These are phyloP conservation scores for Teratosphaeria zuluensis DNA, from an alignment of 2,329 filamentous ascomycete species.

Conservation along the genomic window DNA sequence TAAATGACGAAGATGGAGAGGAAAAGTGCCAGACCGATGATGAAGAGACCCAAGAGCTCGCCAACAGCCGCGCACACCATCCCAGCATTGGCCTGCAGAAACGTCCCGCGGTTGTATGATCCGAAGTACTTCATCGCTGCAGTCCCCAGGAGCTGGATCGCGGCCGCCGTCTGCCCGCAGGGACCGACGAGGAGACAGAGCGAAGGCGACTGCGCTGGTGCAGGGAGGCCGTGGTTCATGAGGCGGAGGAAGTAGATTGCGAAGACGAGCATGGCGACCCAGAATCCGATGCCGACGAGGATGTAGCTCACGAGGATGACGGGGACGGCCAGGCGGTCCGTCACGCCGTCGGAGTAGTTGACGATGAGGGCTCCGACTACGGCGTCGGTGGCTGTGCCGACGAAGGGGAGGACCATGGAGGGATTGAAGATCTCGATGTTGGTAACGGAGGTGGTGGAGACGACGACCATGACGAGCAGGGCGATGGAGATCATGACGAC, in stretches of 20 bases:
- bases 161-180: conserved; percentile 9
- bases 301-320: conserved; percentile 11
- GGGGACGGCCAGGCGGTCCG: conserved; percentile 9
- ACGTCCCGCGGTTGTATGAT: conserved; percentile 10
- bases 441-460: conserved; percentile 3
- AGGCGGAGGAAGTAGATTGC: conserved; percentile 7
- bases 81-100: conserved; percentile 5
- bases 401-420: conserved; percentile 7
- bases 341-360: conserved; percentile 5
- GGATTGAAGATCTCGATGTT: conserved; percentile 4
- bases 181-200: conserved; percentile 12
- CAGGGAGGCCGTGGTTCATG: conserved; percentile 7
- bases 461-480: conserved; percentile 2
- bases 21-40: conserved; percentile 9
- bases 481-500: conserved; percentile 2
- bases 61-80: conserved; percentile 1
- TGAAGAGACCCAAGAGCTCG: conserved; percentile 6
- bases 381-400: conserved; percentile 7
- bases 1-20: conserved; percentile 8
- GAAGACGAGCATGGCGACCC: conserved; percentile 7
- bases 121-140: conserved; percentile 10
- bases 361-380: conserved; percentile 5
- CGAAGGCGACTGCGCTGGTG: conserved; percentile 3
- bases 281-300: conserved; percentile 9
- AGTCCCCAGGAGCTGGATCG: conserved; percentile 7